phyloP scores from a whole-genome alignment of 2,329 filamentous ascomycete genomes.

The Aspergillus sp. region DNA sequence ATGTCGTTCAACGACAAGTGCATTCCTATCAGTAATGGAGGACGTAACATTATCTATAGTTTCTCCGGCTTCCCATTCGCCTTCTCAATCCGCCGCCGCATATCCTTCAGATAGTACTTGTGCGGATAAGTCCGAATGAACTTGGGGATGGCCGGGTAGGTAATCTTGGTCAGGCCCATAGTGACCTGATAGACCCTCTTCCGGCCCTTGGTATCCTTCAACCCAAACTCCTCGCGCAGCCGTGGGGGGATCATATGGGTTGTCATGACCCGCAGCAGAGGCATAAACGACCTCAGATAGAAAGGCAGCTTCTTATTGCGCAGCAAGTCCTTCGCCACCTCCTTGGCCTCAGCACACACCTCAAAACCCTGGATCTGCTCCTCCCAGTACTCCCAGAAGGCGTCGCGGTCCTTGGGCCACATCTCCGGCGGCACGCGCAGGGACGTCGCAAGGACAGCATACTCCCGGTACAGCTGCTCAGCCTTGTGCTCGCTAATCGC shows the following conservation, averaged over 20 bases:
- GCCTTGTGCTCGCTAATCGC: slow-evolving; percentile 21
- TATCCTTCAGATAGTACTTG: slow-evolving; percentile 32
- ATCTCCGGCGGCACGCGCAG: slow-evolving; percentile 32
- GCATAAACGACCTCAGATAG: slow-evolving; percentile 22
- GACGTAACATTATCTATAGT: no score
- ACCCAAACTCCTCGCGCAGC: slow-evolving; percentile 25
- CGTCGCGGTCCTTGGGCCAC: slow-evolving; percentile 36
- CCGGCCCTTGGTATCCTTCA: slow-evolving; percentile 22
- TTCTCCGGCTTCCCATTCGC: background rate
- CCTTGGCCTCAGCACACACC: slow-evolving; percentile 30
- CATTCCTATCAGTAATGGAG: no score
- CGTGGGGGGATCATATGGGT: slow-evolving; percentile 27
- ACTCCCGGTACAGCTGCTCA: slow-evolving; percentile 28
- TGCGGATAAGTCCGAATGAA: slow-evolving; percentile 25
- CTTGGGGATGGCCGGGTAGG: slow-evolving; percentile 26
- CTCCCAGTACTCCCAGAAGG: slow-evolving; percentile 42
- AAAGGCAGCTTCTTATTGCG: slow-evolving; percentile 27
- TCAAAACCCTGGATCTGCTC: slow-evolving; percentile 32
- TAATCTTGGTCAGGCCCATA: slow-evolving; percentile 19
- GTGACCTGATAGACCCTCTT: slow-evolving; percentile 18
- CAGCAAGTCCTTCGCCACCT: slow-evolving; percentile 28
- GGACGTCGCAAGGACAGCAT: slow-evolving; percentile 25
- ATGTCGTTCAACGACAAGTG: no score
- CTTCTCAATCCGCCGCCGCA: slow-evolving; percentile 21
- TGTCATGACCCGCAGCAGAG: slow-evolving; percentile 27